A percentile compares a stretch with the other conserved stretches of the same genome.
Evolutionary conservation across 2,329 filamentous ascomycete genomes (phyloP).

Genomic region (Colletotrichum sp.): DNA sequence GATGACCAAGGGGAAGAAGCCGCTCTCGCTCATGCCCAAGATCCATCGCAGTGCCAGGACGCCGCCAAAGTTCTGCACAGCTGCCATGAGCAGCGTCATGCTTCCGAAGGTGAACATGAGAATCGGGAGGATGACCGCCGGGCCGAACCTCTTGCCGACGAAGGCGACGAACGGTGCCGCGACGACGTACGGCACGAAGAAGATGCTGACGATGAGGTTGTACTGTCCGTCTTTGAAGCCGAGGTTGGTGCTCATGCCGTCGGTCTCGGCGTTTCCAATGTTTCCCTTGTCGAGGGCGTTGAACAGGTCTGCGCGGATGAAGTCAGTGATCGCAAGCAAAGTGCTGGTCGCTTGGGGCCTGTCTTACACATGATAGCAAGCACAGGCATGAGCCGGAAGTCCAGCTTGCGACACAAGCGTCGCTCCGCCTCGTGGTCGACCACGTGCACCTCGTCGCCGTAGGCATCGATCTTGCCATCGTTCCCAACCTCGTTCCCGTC

Average conservation of each 20-base stretch:
- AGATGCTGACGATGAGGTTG: conserved; percentile 74
- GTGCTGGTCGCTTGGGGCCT: not conserved
- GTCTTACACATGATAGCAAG: conserved; percentile 58
- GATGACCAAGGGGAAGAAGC: conserved; percentile 24
- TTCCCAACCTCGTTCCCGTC: not conserved
- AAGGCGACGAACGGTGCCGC: conserved; percentile 61
- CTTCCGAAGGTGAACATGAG: conserved; percentile 77
- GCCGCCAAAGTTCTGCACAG: conserved; percentile 26
- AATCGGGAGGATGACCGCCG: conserved; percentile 68
- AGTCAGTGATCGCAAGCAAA: not conserved
- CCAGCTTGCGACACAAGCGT: conserved; percentile 58
- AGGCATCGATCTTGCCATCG: not conserved
- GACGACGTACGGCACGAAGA: conserved; percentile 78
- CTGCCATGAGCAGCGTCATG: conserved; percentile 37
- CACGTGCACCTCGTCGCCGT: conserved; percentile 30
- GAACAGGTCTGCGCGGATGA: conserved; percentile 42
- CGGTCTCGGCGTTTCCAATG: conserved; percentile 49
- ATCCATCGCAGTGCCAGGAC: conserved; percentile 24
- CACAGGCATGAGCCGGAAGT: conserved; percentile 58
- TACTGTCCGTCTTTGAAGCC: conserved; percentile 61
- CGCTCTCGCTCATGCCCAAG: conserved; percentile 23
- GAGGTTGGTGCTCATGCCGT: conserved; percentile 21
- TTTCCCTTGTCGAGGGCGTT: conserved; percentile 50
- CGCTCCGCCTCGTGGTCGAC: conserved; percentile 51
- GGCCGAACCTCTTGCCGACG: conserved; percentile 74